Evolutionary conservation across 2,329 filamentous ascomycete genomes (phyloP), one percentile per base, ranked within the genome.

Genomic region (Cercospora zeae-maydis): DNA sequence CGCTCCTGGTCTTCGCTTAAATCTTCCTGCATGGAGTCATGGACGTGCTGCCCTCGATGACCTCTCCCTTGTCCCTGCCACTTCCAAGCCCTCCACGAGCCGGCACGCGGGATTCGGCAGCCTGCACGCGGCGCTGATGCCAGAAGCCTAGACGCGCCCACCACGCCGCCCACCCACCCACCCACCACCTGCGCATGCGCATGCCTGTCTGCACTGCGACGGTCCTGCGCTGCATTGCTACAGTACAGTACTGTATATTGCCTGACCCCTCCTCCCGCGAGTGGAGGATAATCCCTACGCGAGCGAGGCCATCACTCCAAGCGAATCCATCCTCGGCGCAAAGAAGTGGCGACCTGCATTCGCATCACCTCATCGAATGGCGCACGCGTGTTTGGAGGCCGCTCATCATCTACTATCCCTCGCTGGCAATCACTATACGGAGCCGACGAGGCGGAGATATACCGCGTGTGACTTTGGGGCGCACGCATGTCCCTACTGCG

Each of bases 41-140:
- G 36, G 36, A 30, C 54, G 47, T 19, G 24, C 47, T 2, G 39
- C 47, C 19, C 47, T 16, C 47, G 47, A 30, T 33, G 16, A 24
- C 47, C 47, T 14, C 30, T 33, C 47, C 24, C 24, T 27, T 14
- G n/a, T 33, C 47, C 24, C 24, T 27, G 47, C 47, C 19, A 59
- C 57, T 36, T 36, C 30, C 42, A 14, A 51, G 57, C 45, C 57
- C 33, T 30, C 27, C 42, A 36, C 39, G 24, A n/a, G 21, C 57
- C 57, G 45, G 31, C 45, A 52, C 39, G 49, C 57, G 57, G 57
- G 52, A 37, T 33, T 36, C 57, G 57, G 57, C 57, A 59, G 57
- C 57, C 57, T 59, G 57, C 57, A 13, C 11, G 19, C 57, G 21
- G 3, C 2, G 39, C 57, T 36, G 42, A 59, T 37, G 30, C 19